Conservation (phyloP, 2,329 filamentous ascomycete species). For the Onygena corvina region DNA sequence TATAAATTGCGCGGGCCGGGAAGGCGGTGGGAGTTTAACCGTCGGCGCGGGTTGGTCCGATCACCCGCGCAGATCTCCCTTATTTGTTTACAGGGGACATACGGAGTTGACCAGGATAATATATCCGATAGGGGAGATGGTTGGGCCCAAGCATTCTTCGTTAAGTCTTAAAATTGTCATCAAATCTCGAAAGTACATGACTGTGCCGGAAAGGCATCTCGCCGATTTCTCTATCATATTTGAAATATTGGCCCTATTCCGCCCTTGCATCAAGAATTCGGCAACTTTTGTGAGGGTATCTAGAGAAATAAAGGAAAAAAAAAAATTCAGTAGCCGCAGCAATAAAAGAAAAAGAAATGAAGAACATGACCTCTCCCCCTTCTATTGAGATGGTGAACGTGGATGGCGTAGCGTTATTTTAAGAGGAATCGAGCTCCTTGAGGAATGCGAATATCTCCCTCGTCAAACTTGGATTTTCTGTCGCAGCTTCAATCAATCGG, state of each 20-base stretch:
- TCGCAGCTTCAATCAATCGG: constrained; percentile 30
- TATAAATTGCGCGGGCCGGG: not conserved
- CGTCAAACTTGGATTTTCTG: constrained; percentile 32
- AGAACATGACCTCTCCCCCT: no score
- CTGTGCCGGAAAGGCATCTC: not conserved
- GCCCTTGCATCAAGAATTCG: not conserved
- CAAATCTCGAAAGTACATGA: not conserved
- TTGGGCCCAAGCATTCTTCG: not conserved
- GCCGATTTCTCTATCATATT: not conserved
- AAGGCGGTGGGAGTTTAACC: no score
- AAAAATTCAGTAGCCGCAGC: not conserved
- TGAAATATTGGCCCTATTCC: not conserved
- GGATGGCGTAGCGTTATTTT: not conserved
- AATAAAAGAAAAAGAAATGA: not conserved
- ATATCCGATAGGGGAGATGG: not conserved
- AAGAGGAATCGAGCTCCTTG: constrained; percentile 24
- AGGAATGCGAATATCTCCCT: constrained; percentile 34
- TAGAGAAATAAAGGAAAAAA: not conserved
- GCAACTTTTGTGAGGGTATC: not conserved
- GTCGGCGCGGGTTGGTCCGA: no score
- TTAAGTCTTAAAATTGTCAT: not conserved
- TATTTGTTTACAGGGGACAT: no score
- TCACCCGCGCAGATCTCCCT: no score
- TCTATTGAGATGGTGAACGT: not conserved
- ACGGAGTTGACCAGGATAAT: not conserved